These are phyloP conservation scores for Synchytrium microbalum DNA, from an alignment of 371 early-diverging fungal genomes.

Conservation along the genomic window DNA sequence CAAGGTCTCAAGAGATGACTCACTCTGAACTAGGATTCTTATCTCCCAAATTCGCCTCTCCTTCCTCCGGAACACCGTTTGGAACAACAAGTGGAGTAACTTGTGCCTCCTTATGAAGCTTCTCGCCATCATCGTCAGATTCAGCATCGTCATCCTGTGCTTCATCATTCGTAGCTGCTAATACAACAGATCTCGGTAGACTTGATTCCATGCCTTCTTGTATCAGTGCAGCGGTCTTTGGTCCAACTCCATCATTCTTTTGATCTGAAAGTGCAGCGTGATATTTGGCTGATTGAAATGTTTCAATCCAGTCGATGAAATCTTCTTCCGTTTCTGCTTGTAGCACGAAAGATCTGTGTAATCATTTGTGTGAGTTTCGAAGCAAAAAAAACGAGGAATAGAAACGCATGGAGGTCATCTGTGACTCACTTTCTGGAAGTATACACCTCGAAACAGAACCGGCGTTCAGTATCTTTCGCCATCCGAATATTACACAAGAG, in stretches of 20 bases:
- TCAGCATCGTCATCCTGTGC: slow-evolving; percentile 10
- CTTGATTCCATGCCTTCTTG: not conserved
- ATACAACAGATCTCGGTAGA: not conserved
- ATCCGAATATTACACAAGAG: slow-evolving; percentile 51
- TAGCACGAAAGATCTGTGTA: slow-evolving; percentile 38
- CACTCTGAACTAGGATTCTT: not conserved
- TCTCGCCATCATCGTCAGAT: slow-evolving; percentile 2
- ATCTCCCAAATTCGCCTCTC: no score
- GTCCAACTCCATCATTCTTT: slow-evolving; percentile 25
- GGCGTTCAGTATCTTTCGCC: slow-evolving; percentile 47
- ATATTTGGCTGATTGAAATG: slow-evolving; percentile 59
- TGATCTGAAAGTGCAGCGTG: slow-evolving; percentile 1
- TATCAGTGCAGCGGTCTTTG: slow-evolving; percentile 22
- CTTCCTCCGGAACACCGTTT: no score
- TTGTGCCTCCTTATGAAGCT: not conserved
- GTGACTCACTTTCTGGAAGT: slow-evolving; percentile 49
- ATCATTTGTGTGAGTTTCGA: no score
- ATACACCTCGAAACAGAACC: slow-evolving; percentile 67
- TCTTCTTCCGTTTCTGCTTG: slow-evolving; percentile 68
- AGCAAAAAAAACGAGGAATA: no score
- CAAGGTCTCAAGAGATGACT: not conserved
- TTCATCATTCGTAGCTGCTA: not conserved
- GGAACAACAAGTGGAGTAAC: no score
- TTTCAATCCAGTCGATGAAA: slow-evolving; percentile 55
- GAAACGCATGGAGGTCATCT: slow-evolving; percentile 1